Evolutionary conservation across 2,329 filamentous ascomycete species (phyloP), one percentile per base, ranked within the genome.

Genomic region (Akanthomyces muscarius): DNA sequence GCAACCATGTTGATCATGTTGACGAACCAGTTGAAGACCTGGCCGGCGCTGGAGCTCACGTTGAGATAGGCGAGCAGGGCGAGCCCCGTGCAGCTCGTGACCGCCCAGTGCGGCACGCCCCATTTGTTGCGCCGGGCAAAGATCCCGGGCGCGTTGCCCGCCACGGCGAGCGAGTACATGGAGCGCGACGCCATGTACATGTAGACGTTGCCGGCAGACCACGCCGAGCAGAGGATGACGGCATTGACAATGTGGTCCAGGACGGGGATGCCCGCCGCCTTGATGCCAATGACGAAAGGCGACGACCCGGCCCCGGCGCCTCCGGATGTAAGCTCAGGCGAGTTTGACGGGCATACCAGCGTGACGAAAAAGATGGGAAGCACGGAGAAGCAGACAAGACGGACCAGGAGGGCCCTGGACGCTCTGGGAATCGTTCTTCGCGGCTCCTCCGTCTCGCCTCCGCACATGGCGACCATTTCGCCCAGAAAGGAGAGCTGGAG

Each of bases 161-260:
- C 63, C 44, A 79, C 71, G 5, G 78, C 78, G 14, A 81, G 70
- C 0, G 76, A 78, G 68, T 81, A 80, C 0, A 82, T 72, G 1
- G 75, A 75, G 4, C 79, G 71, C 1, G 76, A 76, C 7, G 76
- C 74, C 71, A 77, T 76, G 69, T 80, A 81, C 30, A 83, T 74
- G 69, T 80, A 84, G 1, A 80, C 80, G 66, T 83, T 83, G 3
- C 81, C 83, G 0, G 83, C 81, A 1, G 81, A 84, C 69, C 83
- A 81, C 14, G 83, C 83, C 0, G 82, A 83, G 4, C 55, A 60
- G 68, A 62, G 60, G 25, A 62, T 51, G 30, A 57, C 44, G 52
- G 81, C 85, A 72, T 90, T 90, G 78, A 90, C 86, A 66, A 90
- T 83, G 28, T 80, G 82, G 28, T 86, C 85, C 16, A 90, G 80